Conservation (phyloP, 352 stramenopile species). For the Globisporangium paroecandrum region DNA sequence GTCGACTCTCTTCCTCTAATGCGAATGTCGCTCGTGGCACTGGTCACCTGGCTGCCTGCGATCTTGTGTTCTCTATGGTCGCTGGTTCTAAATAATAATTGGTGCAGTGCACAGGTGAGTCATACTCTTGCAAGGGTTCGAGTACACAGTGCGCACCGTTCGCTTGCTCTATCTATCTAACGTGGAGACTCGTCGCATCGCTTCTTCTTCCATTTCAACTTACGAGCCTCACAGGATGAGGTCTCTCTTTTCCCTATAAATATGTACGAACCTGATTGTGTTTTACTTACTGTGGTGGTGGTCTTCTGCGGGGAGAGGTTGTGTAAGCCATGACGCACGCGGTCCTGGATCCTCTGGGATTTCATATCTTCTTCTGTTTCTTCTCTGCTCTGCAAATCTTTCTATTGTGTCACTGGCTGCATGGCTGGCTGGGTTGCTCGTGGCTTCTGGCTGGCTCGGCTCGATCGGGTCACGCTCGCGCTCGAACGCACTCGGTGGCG, state of each 20-base stretch:
- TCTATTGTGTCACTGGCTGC: conserved; percentile 1
- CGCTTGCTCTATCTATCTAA: conserved; percentile 12
- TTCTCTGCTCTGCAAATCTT: not conserved
- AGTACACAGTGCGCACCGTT: not conserved
- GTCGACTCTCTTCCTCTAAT: not conserved
- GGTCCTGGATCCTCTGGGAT: conserved; percentile 13
- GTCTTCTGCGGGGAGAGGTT: conserved; percentile 23
- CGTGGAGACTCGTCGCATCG: not conserved
- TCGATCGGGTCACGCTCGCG: not conserved
- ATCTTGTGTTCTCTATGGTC: conserved; percentile 6
- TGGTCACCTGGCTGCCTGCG: not conserved
- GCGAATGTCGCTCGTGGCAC: not conserved
- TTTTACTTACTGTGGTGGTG: conserved; percentile 11
- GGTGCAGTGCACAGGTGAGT: conserved; percentile 2
- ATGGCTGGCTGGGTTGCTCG: not conserved
- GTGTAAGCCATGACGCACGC: conserved; percentile 14
- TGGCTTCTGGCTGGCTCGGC: not conserved
- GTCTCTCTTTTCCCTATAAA: conserved; percentile 34
- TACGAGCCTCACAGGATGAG: conserved; percentile 13
- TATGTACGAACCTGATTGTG: conserved; percentile 50
- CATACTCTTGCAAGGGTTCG: not conserved
- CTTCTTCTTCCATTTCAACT: conserved; percentile 42
- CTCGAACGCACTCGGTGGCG: not conserved
- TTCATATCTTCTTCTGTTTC: conserved; percentile 6
- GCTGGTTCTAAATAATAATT: conserved; percentile 7